phyloP scores from a whole-genome alignment of 768 basidiomycete genomes.

The Roridomyces roridus region DNA sequence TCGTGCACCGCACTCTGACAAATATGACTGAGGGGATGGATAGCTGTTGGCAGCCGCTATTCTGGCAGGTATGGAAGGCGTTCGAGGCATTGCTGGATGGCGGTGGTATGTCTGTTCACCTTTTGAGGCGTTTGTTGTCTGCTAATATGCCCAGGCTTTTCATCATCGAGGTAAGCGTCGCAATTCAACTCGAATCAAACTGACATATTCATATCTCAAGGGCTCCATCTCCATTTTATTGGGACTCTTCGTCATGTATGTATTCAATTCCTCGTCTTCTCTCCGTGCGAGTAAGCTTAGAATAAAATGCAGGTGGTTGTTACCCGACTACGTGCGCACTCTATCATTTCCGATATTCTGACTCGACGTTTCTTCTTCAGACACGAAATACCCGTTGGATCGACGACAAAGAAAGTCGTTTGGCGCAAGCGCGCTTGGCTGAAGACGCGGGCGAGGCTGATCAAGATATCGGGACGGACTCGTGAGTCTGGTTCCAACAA shows the following conservation, averaged over 20 bases:
- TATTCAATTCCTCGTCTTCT: too few relatives aligned
- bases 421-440: conserved; percentile 52
- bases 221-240: too few relatives aligned
- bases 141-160: conserved; percentile 56
- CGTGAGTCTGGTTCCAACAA: conserved; percentile 36
- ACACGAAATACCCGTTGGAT: conserved; percentile 54
- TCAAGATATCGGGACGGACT: conserved; percentile 42
- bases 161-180: conserved; percentile 73
- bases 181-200: too few relatives aligned
- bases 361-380: conserved; percentile 22
- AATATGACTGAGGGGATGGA: too few relatives aligned
- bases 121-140: not conserved
- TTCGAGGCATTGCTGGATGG: conserved; percentile 72
- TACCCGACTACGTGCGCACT: not conserved
- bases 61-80: conserved; percentile 70
- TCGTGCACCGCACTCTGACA: too few relatives aligned
- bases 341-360: too few relatives aligned
- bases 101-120: conserved; percentile 53
- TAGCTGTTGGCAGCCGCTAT: conserved; percentile 83
- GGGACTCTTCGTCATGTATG: too few relatives aligned
- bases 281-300: too few relatives aligned
- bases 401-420: conserved; percentile 40
- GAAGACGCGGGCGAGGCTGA: conserved; percentile 56
- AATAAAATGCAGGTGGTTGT: too few relatives aligned
- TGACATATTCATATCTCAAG: too few relatives aligned